Percentiles rank a stretch among this genome's conserved stretches.
These are phyloP conservation scores for Coemansia reversa DNA, from an alignment of 192 early-diverging fungal species.

Conservation along the genomic window DNA sequence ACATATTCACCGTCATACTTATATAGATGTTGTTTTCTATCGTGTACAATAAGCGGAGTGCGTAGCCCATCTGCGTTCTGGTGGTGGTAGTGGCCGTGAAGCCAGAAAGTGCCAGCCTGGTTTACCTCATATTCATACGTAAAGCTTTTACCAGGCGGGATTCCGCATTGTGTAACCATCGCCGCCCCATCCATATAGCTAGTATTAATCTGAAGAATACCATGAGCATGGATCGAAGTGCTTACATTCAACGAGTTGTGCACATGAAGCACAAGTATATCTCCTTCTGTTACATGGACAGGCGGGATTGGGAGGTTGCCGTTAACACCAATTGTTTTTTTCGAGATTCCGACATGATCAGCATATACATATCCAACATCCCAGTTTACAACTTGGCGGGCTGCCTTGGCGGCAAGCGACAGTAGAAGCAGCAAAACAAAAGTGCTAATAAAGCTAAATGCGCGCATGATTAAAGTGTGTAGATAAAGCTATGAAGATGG, in stretches of 20 bases:
- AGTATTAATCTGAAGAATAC: neutral
- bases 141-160: neutral
- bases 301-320: neutral
- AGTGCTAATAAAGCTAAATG: neutral
- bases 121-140: neutral
- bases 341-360: neutral
- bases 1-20: neutral
- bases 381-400: neutral
- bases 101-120: neutral
- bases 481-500: neutral
- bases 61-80: neutral
- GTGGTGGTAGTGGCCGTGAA: neutral
- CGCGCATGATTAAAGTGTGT: neutral
- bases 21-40: neutral
- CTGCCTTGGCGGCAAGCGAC: neutral
- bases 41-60: neutral
- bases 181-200: neutral
- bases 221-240: neutral
- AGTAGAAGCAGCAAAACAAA: neutral
- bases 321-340: neutral
- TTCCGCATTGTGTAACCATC: neutral
- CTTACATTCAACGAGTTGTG: neutral
- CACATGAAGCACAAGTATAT: neutral
- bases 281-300: neutral
- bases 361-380: neutral